Evolutionary conservation across 768 basidiomycete species (phyloP), one percentile per base, ranked within the genome.

Genomic region (Lactifluus volemus): DNA sequence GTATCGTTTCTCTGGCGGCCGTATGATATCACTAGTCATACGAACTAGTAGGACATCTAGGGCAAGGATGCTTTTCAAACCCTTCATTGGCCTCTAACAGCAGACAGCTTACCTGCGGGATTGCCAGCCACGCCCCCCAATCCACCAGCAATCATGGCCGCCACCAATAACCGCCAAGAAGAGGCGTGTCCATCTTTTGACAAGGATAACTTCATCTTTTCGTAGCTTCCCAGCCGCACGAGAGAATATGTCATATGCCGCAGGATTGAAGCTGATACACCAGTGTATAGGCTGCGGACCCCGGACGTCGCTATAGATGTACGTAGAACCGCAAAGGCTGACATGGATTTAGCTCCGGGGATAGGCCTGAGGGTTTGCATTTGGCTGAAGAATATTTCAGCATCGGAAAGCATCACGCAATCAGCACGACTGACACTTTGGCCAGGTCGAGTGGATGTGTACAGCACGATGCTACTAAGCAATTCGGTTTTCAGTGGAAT

Each of bases 171-270:
- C 34, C 78, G 74, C n/a, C 74, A 67, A 0, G 81, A 73, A 7
- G 82, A 82, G n/a, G 84, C 77, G 11, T 75, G 77, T 3, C 82
- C 78, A 36, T 78, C 71, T 63, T 71, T 70, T 12, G 82, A 79
- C 51, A 90, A 69, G 14, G 74, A 74, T 19, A 75, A 73, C 68
- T 92, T 92, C 70, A 89, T 78, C 54, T 84, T 82, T 68, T 95
- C 92, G 68, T 94, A 93, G 21, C 78, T 81, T 25, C 92, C 92
- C 34, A 94, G 74, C 36, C 92, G 84, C 55, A 92, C 89, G 49
- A 94, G 82, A 0, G 90, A 90, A 68, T 95, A 95, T 10, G 90
- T 85, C 91, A 94, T 92, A 74, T 95, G 92, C 54, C 92, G 81
- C 71, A 93, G 77, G 25, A 92, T 72, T 3, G 92, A 90, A 5